These are phyloP conservation scores for Nepenthes mirabilis DNA, from an alignment of 148 eudicot species.

Conservation along the genomic window DNA sequence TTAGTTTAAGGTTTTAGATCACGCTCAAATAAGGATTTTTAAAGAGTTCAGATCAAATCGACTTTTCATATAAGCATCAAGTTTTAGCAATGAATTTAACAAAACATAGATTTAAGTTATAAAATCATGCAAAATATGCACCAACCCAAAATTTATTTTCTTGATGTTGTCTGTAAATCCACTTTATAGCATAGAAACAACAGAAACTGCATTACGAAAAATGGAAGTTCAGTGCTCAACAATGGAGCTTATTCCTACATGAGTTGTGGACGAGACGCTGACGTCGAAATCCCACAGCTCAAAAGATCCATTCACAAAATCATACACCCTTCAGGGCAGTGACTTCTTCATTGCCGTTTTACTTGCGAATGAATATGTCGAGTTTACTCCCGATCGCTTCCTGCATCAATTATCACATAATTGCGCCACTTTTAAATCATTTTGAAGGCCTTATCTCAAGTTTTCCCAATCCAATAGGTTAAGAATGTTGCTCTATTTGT, in stretches of 20 bases:
- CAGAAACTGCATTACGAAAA: too few species aligned
- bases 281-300: slow-evolving; percentile 67
- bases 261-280: slow-evolving; percentile 19
- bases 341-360: slow-evolving; percentile 52
- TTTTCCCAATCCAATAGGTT: not conserved
- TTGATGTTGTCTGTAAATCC: too few species aligned
- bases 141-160: too few species aligned
- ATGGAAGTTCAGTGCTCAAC: not conserved
- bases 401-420: slow-evolving; percentile 21
- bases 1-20: too few species aligned
- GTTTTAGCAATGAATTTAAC: too few species aligned
- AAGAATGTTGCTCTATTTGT: not conserved
- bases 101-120: too few species aligned
- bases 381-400: slow-evolving; percentile 81
- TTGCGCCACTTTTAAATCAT: not conserved
- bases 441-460: not conserved
- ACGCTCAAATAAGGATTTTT: too few species aligned
- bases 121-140: too few species aligned
- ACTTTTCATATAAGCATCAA: too few species aligned
- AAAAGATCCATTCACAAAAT: slow-evolving; percentile 61
- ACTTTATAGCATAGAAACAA: too few species aligned
- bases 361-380: slow-evolving; percentile 81
- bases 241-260: slow-evolving; percentile 6
- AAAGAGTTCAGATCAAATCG: too few species aligned
- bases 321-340: slow-evolving; percentile 68